Evolutionary conservation across 129 eudicot species (phyloP), one percentile per base, ranked within the genome.

Genomic region (Ambrosia trifida): DNA sequence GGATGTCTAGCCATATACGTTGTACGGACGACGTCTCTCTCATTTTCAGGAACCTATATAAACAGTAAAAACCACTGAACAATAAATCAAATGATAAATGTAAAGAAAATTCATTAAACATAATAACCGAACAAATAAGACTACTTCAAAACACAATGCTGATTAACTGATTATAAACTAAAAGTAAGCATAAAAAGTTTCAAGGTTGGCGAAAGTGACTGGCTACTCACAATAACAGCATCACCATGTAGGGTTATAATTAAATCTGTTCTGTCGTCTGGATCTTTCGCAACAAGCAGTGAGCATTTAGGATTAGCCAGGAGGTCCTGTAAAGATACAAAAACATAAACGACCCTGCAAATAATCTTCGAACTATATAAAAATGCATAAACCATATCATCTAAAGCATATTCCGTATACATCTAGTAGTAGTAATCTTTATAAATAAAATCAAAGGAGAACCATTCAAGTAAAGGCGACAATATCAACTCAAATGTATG

Each of bases 221-320:
- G 69, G 13, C 2, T 6, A 45, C 97, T 89, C 78, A 94, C 99
- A 72, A 84, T 72, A 64, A 88, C 73, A 54, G 86, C 99, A 73
- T 87, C 97, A 64, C 99, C 97, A 68, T 90, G 91, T 57, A 94
- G 75, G 11, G 91, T 83, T 70, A 94, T 88, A 43, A 84, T 85
- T 45, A 94, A 78, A 76, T 94, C 99, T 38, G 97, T 85, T 83
- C 89, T 86, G 73, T 94, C 99, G 74, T 87, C 96, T 0, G 99
- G 96, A 76, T 94, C 99, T 86, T 83, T 94, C 77, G 96, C 85
- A 30, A 90, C 83, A 72, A 90, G 96, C 78, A 94, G 70, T 35
- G 97, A 94, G 84, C 99, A 94, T 67, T 82, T 87, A 20, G 94
- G 85, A 84, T 87, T 87, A 33, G 85, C 93, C 64, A 77, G 38